Conservation (phyloP, 2,329 filamentous ascomycete genomes). For the Pseudogymnoascus sp. region DNA sequence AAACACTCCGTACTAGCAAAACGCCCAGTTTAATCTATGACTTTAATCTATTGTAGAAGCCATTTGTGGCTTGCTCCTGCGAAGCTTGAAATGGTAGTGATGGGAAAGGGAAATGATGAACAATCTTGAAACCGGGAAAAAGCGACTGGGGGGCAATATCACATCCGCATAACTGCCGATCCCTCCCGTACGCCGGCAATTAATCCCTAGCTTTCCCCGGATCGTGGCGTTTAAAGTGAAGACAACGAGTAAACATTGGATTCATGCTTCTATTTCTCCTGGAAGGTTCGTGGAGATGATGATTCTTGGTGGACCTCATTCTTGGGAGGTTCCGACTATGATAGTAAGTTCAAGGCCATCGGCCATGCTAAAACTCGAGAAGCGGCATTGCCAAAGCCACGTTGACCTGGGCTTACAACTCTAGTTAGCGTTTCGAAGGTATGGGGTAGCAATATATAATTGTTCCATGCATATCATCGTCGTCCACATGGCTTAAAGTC, state of each 20-base stretch:
- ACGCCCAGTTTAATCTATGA: not conserved
- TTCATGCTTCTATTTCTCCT: not conserved
- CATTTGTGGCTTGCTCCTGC: not conserved
- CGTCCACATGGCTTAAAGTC: conserved; percentile 2
- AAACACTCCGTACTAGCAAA: not conserved
- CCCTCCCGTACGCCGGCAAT: not conserved
- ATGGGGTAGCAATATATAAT: conserved; percentile 11
- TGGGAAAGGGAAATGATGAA: conserved; percentile 4
- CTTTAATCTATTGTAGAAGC: conserved; percentile 5
- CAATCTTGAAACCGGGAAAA: conserved; percentile 9
- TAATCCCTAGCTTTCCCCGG: conserved; percentile 2
- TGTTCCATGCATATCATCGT: conserved; percentile 6
- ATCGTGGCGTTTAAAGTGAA: not conserved
- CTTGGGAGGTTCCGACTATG: not conserved
- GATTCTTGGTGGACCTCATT: not conserved
- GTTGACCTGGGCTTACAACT: not conserved
- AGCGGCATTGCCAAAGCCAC: not conserved
- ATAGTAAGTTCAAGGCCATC: not conserved
- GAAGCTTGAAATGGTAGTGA: not conserved
- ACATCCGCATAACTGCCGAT: conserved; percentile 10
- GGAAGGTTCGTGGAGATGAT: not conserved
- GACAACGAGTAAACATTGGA: not conserved
- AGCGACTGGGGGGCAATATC: not conserved
- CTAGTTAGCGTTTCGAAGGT: conserved; percentile 6
- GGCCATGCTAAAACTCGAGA: not conserved